Evolutionary conservation across 1,284 basidiomycete genomes (phyloP), one percentile per base, ranked within the genome.

Genomic region (Pseudozyma hubeiensis): DNA sequence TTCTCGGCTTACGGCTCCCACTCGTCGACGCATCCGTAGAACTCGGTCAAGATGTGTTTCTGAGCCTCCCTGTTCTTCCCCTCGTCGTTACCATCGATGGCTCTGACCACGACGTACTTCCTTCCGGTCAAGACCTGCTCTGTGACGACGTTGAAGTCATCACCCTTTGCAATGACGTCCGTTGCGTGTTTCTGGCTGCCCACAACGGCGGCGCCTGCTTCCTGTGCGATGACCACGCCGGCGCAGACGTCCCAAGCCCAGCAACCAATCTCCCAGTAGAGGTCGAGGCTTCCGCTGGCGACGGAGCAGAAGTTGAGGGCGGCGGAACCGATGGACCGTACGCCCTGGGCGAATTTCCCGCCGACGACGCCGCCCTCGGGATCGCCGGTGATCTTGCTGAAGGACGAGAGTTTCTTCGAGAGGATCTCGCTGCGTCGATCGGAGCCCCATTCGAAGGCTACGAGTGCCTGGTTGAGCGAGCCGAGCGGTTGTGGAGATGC

Each of bases 381-480:
- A 77, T 96, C 90, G 2, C 91, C 93, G 1, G 92, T 90, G 16
- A 98, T 89, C 5, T 89, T 89, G 62, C 88, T 86, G 86, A 93
- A 97, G 9, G 90, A 91, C 30, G 85, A 85, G 0, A 89, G 87
- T 82, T 97, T 97, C 59, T 88, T 87, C 3, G 87, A 85, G 14
- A 84, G 71, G 5, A 79, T 87, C 7, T 86, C 85, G 11, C 85
- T 79, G 4, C 87, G 87, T 16, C 95, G 88, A 84, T 96, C 94
- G 1, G 91, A 92, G 31, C 95, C 95, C 91, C 93, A 97, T 86
- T 98, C 95, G 53, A 95, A 88, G 4, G 90, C 94, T 43, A 97
- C 88, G 33, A 94, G 88, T 5, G 93, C 94, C 80, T 93, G 90
- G 30, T 90, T 90, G 11, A 97, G 88, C 10, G 90, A 90, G 51